Evolutionary conservation across 495 filamentous ascomycete genomes (phyloP).

Genomic region (Elasticomyces elasticus): DNA sequence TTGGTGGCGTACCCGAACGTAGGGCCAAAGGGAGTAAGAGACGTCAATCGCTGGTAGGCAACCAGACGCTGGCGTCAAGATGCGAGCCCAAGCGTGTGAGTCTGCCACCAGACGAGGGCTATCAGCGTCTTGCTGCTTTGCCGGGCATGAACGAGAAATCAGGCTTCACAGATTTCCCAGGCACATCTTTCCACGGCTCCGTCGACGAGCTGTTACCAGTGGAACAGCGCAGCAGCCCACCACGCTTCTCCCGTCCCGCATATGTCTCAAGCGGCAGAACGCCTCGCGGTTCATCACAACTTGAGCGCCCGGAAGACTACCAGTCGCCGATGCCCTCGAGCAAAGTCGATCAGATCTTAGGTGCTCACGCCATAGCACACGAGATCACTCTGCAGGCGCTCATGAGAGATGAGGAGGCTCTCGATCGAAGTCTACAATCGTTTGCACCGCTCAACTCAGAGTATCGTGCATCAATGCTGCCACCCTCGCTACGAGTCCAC

Average conservation of each 20-base stretch:
- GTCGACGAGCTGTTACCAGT: constrained; percentile 18
- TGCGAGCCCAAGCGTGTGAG: neutral
- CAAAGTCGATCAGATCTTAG: constrained; percentile 19
- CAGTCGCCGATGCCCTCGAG: neutral
- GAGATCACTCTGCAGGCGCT: constrained; percentile 24
- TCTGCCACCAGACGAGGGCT: constrained; percentile 5
- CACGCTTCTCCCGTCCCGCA: neutral
- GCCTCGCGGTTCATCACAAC: constrained; percentile 1
- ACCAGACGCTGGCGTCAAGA: neutral
- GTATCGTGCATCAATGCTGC: constrained; percentile 6
- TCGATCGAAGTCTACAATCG: constrained; percentile 9
- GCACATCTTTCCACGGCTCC: constrained; percentile 17
- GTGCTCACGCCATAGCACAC: constrained; percentile 23
- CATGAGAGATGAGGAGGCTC: constrained; percentile 18
- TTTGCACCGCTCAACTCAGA: constrained; percentile 5
- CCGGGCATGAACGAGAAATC: neutral
- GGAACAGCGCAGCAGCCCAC: constrained; percentile 1
- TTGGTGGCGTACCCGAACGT: constrained; percentile 2
- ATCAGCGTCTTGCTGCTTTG: constrained; percentile 8
- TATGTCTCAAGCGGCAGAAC: neutral
- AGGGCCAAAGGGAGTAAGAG: constrained; percentile 1
- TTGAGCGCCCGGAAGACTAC: neutral
- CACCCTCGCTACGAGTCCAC: constrained; percentile 3
- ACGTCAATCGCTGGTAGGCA: neutral
- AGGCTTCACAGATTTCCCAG: constrained; percentile 4